A percentile compares a stretch with the other conserved stretches of the same genome.
Conservation (phyloP, 176 grass and related monocot species). For the Eragrostis curvula region DNA sequence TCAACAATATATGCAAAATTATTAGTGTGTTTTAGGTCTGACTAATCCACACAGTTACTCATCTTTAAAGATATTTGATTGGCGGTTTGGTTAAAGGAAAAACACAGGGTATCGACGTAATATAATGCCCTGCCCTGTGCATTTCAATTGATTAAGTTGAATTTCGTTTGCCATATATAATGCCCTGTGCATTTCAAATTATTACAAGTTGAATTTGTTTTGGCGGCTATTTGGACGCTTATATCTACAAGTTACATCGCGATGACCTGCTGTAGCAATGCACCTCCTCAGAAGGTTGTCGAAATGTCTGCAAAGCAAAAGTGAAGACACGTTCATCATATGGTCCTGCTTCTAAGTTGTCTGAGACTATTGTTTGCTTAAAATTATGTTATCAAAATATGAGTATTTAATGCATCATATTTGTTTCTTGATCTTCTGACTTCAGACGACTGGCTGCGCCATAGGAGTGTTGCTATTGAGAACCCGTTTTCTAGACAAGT, state of each 20-base stretch:
- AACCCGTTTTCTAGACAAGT: neutral
- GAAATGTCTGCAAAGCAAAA: neutral
- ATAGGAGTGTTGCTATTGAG: conserved; percentile 6
- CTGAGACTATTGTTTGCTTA: neutral
- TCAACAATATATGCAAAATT: neutral
- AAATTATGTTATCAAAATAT: conserved; percentile 9
- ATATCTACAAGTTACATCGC: neutral
- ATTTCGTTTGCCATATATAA: neutral
- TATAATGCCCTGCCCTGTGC: neutral
- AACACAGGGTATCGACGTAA: neutral
- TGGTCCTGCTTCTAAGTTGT: neutral
- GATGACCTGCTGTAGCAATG: neutral
- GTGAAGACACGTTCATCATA: neutral
- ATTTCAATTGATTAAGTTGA: neutral
- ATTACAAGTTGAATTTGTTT: neutral
- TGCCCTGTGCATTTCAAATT: neutral
- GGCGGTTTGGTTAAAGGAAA: neutral
- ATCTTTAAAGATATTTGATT: neutral
- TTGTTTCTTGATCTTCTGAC: too few species aligned
- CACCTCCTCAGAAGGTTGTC: neutral
- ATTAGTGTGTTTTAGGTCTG: neutral
- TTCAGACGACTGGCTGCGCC: too few species aligned
- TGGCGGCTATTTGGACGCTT: neutral
- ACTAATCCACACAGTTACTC: neutral
- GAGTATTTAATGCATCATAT: neutral